Evolutionary conservation across 2,329 filamentous ascomycete species (phyloP).

Genomic region (Aspergillus aculeatus): DNA sequence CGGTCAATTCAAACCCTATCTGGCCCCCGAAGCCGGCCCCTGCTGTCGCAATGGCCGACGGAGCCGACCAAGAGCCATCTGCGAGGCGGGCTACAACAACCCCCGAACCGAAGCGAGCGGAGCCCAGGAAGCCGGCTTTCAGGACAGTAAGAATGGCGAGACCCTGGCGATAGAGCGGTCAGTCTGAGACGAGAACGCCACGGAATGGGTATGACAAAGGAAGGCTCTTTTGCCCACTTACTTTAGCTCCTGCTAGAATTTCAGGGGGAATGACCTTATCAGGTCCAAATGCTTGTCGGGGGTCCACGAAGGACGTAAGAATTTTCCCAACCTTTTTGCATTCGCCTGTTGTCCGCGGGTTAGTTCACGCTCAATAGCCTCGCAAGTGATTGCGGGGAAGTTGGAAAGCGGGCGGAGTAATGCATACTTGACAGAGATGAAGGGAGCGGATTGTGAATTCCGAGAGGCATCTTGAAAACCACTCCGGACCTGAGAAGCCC

Average conservation of each 20-base stretch:
- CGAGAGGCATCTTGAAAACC: constrained; percentile 41
- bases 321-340: constrained; percentile 98
- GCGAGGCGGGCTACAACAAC: constrained; percentile 50
- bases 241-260: constrained; percentile 88
- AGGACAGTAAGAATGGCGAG: constrained; percentile 51
- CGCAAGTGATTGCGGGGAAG: constrained; percentile 35
- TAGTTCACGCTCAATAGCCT: constrained; percentile 11
- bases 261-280: constrained; percentile 95
- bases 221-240: constrained; percentile 36
- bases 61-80: constrained; percentile 52
- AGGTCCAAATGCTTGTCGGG: constrained; percentile 86
- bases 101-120: constrained; percentile 51
- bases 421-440: constrained; percentile 50
- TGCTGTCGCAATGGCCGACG: constrained; percentile 50
- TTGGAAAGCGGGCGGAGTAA: constrained; percentile 12
- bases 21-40: constrained; percentile 52
- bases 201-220: background rate
- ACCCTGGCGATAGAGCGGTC: constrained; percentile 35
- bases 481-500: constrained; percentile 12
- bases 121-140: constrained; percentile 52
- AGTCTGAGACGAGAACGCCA: constrained; percentile 5
- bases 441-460: constrained; percentile 49
- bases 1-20: constrained; percentile 53
- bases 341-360: constrained; percentile 64
- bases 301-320: constrained; percentile 89